Conservation (phyloP, 768 basidiomycete species). For the Boletus reticulatus region DNA sequence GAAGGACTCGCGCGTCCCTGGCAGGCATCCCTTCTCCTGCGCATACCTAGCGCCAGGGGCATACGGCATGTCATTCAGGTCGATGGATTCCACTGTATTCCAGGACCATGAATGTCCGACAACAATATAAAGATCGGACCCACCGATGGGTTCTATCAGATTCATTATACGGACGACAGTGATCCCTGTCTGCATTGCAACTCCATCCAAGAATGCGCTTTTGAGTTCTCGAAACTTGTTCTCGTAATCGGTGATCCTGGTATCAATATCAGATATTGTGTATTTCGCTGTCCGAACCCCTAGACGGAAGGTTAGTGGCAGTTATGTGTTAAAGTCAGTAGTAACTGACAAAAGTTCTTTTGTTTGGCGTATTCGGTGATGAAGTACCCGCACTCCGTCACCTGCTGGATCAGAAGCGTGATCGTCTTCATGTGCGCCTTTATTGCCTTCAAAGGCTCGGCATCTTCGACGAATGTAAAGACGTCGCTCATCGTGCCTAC, state of each 20-base stretch:
- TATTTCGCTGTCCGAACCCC: neutral
- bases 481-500: neutral
- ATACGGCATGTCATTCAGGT: neutral
- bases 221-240: neutral
- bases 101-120: neutral
- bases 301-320: neutral
- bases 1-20: neutral
- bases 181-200: neutral
- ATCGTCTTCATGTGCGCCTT: neutral
- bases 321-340: neutral
- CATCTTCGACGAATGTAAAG: neutral
- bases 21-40: constrained; percentile 2
- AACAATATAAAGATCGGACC: neutral
- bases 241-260: neutral
- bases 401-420: neutral
- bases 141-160: neutral
- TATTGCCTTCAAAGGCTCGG: neutral
- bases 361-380: neutral
- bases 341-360: neutral
- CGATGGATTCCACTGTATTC: neutral
- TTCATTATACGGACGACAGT: neutral
- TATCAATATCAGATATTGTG: neutral
- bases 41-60: constrained; percentile 6
- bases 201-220: neutral
- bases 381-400: neutral